These are phyloP conservation scores for Kalanchoe fedtschenkoi DNA, from an alignment of 164 flowering plant genomes.

Conservation along the genomic window DNA sequence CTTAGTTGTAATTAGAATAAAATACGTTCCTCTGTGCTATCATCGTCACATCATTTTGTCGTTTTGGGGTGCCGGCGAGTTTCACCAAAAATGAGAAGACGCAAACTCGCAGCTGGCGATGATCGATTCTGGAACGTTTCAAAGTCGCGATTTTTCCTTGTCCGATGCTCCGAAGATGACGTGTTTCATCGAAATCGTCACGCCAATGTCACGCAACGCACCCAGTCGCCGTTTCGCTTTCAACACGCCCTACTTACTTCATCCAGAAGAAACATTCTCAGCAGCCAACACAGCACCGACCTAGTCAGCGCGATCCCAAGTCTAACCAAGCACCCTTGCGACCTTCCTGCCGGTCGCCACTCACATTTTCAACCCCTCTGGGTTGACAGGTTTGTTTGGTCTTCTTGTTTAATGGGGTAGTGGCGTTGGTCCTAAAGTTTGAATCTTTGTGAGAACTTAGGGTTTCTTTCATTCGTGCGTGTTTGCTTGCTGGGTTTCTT, in stretches of 20 bases:
- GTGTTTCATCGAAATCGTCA: constrained; percentile 1
- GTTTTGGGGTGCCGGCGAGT: background rate
- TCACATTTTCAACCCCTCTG: no score
- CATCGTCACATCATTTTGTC: background rate
- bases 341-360: background rate
- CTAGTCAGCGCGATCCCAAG: constrained; percentile 1
- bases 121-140: background rate
- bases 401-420: no score
- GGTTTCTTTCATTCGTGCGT: background rate
- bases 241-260: background rate
- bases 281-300: background rate
- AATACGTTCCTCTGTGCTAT: no score
- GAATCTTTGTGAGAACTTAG: background rate
- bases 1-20: no score
- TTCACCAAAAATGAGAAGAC: background rate
- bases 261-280: background rate
- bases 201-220: background rate
- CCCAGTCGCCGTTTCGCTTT: background rate
- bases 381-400: no score
- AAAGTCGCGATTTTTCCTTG: background rate
- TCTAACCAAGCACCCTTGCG: background rate
- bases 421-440: background rate
- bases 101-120: background rate
- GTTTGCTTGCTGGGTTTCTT: background rate
- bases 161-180: background rate